Percentiles rank a stretch among this genome's conserved stretches.
Conservation (phyloP, 2,329 filamentous ascomycete genomes). For the Chaetomium sp. region DNA sequence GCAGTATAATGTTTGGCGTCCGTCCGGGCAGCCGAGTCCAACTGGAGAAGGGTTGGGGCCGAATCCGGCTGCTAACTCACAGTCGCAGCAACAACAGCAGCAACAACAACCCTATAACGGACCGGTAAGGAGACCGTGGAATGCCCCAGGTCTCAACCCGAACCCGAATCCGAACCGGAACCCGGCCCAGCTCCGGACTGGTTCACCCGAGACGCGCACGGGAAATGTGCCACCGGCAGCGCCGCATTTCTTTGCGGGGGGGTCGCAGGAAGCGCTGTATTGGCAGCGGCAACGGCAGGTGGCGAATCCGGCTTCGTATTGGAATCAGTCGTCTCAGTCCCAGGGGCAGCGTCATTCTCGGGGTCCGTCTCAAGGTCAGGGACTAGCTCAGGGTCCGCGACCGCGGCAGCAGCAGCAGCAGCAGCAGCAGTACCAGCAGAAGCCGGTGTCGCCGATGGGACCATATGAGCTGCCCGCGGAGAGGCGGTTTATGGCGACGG, state of each 20-base stretch:
- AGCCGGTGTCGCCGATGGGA: background rate
- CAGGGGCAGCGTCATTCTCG: too few relatives aligned
- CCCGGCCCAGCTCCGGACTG: conserved; percentile 21
- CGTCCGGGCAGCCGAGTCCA: conserved; percentile 6
- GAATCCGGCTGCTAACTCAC: background rate
- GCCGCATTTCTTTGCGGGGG: too few relatives aligned
- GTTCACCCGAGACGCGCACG: conserved; percentile 20
- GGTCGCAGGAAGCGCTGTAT: conserved; percentile 7
- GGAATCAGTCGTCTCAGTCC: conserved; percentile 5
- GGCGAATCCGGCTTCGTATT: conserved; percentile 15
- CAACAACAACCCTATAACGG: background rate
- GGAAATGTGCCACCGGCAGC: conserved; percentile 11
- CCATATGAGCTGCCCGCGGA: conserved; percentile 8
- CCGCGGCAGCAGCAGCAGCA: background rate
- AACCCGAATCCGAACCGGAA: conserved; percentile 20
- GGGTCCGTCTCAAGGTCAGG: too few relatives aligned
- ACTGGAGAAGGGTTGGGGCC: conserved; percentile 1
- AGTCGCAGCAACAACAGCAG: background rate
- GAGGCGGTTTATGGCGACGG: background rate
- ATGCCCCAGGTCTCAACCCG: conserved; percentile 13
- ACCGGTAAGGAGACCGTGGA: conserved; percentile 1
- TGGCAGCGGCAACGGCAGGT: conserved; percentile 14
- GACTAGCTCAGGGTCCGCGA: background rate
- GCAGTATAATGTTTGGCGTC: conserved; percentile 12
- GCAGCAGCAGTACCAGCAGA: background rate